A percentile compares a stretch with the other conserved stretches of the same genome.
Conservation (phyloP, 202 grass and related monocot species). For the Elaeis oleifera region DNA sequence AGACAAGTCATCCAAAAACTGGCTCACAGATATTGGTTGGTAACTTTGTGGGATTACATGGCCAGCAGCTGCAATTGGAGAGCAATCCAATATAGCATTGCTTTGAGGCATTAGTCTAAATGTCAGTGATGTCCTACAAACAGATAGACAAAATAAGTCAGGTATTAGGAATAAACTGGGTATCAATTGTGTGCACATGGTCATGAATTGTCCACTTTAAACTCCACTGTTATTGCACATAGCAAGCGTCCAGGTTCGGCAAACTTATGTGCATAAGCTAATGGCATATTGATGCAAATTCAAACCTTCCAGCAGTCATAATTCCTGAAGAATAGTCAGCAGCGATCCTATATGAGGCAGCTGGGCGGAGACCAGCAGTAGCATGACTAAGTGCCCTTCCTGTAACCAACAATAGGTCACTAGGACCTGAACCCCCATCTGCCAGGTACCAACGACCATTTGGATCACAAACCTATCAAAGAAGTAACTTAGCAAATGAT, state of each 20-base stretch:
- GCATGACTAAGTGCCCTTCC: constrained; percentile 67
- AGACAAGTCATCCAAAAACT: constrained; percentile 56
- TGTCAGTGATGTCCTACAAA: constrained; percentile 61
- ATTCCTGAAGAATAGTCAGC: constrained; percentile 32
- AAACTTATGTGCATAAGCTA: neutral
- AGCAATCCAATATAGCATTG: constrained; percentile 62
- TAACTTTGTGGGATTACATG: constrained; percentile 54
- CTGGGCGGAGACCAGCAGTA: constrained; percentile 63
- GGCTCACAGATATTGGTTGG: constrained; percentile 52
- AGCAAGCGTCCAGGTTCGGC: constrained; percentile 12
- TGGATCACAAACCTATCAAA: constrained; percentile 65
- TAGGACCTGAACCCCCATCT: constrained; percentile 34
- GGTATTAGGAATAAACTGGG: no score
- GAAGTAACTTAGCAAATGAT: constrained; percentile 30
- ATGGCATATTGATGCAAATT: neutral
- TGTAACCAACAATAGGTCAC: constrained; percentile 56
- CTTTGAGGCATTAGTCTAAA: constrained; percentile 69
- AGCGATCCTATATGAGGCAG: constrained; percentile 44
- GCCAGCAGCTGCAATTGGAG: constrained; percentile 56
- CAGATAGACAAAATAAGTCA: neutral
- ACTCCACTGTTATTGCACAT: no score
- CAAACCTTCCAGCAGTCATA: constrained; percentile 20
- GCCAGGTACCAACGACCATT: constrained; percentile 77
- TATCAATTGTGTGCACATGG: no score
- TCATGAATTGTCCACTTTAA: no score